Evolutionary conservation across 805 yeast genomes (phyloP), one percentile per base, ranked within the genome.

Genomic region (Schizosaccharomyces cryophilus): DNA sequence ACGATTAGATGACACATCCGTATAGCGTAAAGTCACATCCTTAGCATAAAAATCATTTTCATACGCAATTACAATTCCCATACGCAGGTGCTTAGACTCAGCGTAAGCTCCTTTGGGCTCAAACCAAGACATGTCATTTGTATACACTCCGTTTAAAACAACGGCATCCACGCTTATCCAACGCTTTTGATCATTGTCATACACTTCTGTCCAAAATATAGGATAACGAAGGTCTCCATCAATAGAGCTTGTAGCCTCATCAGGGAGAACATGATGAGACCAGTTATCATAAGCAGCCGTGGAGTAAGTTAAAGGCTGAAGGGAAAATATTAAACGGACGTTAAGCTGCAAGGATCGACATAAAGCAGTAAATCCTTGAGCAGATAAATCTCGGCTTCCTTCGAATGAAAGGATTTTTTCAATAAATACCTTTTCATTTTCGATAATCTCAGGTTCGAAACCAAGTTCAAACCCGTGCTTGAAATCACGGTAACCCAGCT

Each of bases 131-230:
- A 79, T 72, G 6, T 80, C 78, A 6, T 83, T 77, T 42, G 78
- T 74, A 69, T 87, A 95, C 48, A 87, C 79, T 7, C 77, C 70
- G 62, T 78, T 71, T 62, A 82, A 77, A 35, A 83, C 82, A 0
- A 83, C 73, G 0, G 96, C 93, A 67, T 93, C 98, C 1, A 88
- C 75, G 1, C 94, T 80, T n/a, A 88, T 77, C 94, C 96, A 90
- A 60, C 76, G 78, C 62, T 80, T 77, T 4, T 80, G 72, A 62
- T 77, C 79, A 60, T 78, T 77, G 68, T 90, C 89, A 95, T 95
- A 90, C 0, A 85, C 95, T 69, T 93, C 98, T 26, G 82, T 82
- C 98, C 98, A 93, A 67, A 83, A 88, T 0, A 88, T 76, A 0
- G 96, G 96, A 66, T 74, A 83, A 7, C 67, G 67, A 59, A 69